Base-by-base conservation (phyloP, 345 rosid species). In the Rhodamnia argentea region DNA sequence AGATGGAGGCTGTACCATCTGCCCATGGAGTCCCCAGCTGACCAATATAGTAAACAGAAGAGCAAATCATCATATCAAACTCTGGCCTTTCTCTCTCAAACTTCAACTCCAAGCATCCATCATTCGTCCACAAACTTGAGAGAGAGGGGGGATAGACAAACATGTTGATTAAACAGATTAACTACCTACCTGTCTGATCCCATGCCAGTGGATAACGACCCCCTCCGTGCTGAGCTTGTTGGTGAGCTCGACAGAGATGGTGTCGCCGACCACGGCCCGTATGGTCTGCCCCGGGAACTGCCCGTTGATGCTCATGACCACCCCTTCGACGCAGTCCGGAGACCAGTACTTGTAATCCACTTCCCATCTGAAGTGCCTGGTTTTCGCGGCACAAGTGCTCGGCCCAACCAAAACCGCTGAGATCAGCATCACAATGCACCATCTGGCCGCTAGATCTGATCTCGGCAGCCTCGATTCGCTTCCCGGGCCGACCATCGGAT, bases 131-230 rank as follows among this genome's bases (percentile, higher is more conserved):
- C 59, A 26, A 55, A 26, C 59, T 37, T 26, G 54, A 62, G 13
- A 29, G 32, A 23, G 32, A 10, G 50, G 0, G 75, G 15, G 4
- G 75, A 70, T 32, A 70, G 37, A 2, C 13, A 70, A 37, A 70
- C 78, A 70, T 4, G 37, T 16, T 9, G 78, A 40, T 47, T 70
- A 37, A 32, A 70, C 44, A 70, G 10, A 32, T 70, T 32, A 64
- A 32, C 47, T 74, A 91, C 9, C 47, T 81, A 91, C 95, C 95
- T 97, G 99, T 94, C 98, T 90, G 86, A 96, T 96, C 70, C 98
- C 99, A 87, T 97, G 99, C 99, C 99, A 96, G 86, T 96, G 99
- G 82, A 97, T 94, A 85, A 93, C 99, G 55, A 95, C 94, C 4
- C 98, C 98, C 83, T 96, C 99, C 0, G 99, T 94, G 44, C 86